These are phyloP conservation scores for Onygena corvina DNA, from an alignment of 2,329 filamentous ascomycete species.

Conservation along the genomic window DNA sequence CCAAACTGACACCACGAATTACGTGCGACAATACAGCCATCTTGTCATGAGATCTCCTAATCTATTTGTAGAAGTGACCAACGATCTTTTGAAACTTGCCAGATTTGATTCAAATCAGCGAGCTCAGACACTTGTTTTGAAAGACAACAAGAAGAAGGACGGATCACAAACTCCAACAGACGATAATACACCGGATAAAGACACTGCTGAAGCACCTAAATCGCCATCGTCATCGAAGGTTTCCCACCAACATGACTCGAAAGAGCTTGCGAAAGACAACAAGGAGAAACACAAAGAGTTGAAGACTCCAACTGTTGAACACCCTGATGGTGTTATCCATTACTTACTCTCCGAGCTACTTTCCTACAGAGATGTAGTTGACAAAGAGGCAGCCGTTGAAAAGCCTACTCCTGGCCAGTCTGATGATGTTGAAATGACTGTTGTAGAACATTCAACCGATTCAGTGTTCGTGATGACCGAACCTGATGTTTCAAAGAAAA, in stretches of 20 bases:
- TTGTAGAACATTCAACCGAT: conserved; percentile 27
- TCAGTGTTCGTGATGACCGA: conserved; percentile 16
- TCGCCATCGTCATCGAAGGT: conserved; percentile 21
- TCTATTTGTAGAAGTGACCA: conserved; percentile 75
- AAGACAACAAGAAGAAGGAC: conserved; percentile 33
- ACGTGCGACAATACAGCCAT: conserved; percentile 64
- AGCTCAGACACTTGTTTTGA: conserved; percentile 43
- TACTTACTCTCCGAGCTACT: conserved; percentile 87
- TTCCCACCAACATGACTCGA: conserved; percentile 17
- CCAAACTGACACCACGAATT: conserved; percentile 56
- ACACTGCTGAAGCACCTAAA: conserved; percentile 13
- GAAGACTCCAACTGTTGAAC: conserved; percentile 76
- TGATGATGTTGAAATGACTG: conserved; percentile 42
- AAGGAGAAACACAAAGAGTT: conserved; percentile 52
- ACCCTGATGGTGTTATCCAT: conserved; percentile 88
- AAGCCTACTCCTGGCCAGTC: conserved; percentile 21
- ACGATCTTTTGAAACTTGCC: conserved; percentile 66
- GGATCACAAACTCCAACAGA: conserved; percentile 20
- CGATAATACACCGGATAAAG: conserved; percentile 20
- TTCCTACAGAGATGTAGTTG: conserved; percentile 84
- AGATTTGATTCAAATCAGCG: conserved; percentile 48
- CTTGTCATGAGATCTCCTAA: conserved; percentile 70
- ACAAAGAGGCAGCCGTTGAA: conserved; percentile 48
- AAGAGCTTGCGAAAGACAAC: conserved; percentile 20
- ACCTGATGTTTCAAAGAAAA: conserved; percentile 42